These are phyloP conservation scores for Cyclotella atomus DNA, from an alignment of 108 stramenopile species.

Conservation along the genomic window DNA sequence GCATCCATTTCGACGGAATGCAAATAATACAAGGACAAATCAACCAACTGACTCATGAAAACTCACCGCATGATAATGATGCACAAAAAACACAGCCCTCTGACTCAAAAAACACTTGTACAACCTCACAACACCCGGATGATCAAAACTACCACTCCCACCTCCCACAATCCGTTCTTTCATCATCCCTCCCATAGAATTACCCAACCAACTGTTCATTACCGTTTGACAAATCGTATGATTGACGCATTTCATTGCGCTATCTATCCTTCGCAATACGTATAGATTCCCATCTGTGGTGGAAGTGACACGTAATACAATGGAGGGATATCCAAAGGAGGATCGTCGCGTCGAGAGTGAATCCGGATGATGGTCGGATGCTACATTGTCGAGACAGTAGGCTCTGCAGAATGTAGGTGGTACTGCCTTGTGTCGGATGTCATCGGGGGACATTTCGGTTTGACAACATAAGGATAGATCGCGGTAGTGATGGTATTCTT, in stretches of 20 bases:
- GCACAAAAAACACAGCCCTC: constrained; percentile 91
- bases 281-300: constrained; percentile 81
- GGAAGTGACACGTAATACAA: constrained; percentile 67
- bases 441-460: constrained; percentile 72
- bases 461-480: constrained; percentile 55
- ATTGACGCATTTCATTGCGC: constrained; percentile 66
- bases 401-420: constrained; percentile 50
- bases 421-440: constrained; percentile 64
- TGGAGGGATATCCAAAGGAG: constrained; percentile 81
- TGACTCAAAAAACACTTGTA: constrained; percentile 82
- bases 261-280: constrained; percentile 88
- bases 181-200: constrained; percentile 10
- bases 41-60: background rate
- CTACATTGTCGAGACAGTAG: constrained; percentile 47
- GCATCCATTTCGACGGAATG: background rate
- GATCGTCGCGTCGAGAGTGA: constrained; percentile 39
- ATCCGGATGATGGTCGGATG: constrained; percentile 36
- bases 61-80: constrained; percentile 72
- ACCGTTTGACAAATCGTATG: constrained; percentile 83
- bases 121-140: constrained; percentile 74
- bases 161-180: constrained; percentile 11
- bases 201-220: constrained; percentile 63
- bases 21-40: background rate
- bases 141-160: constrained; percentile 37
- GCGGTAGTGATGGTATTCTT: constrained; percentile 60